These are phyloP conservation scores for Geotrichum klebahnii DNA, from an alignment of 1,139 yeast genomes.

Conservation along the genomic window DNA sequence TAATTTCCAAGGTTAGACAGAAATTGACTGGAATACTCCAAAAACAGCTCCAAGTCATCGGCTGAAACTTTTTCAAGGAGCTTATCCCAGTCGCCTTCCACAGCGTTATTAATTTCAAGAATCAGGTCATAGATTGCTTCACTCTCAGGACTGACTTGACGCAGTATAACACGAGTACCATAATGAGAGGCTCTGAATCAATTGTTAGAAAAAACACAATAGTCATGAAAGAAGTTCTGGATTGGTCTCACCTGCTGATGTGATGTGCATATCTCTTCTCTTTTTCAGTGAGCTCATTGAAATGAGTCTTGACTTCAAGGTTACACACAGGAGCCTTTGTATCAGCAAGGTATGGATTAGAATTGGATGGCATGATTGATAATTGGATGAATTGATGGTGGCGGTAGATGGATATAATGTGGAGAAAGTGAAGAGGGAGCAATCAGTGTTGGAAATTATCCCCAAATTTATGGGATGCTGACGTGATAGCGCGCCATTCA, in stretches of 20 bases:
- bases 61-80: slow-evolving; percentile 28
- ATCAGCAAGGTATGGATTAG: slow-evolving; percentile 41
- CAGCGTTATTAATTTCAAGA: slow-evolving; percentile 50
- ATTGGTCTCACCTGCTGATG: slow-evolving; percentile 36
- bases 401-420: neutral
- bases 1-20: slow-evolving; percentile 78
- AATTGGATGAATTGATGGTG: slow-evolving; percentile 4
- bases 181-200: slow-evolving; percentile 69
- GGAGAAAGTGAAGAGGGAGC: slow-evolving; percentile 2
- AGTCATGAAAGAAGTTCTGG: neutral
- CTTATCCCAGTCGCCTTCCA: slow-evolving; percentile 52
- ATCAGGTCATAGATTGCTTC: slow-evolving; percentile 70
- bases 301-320: slow-evolving; percentile 42
- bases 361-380: no score
- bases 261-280: slow-evolving; percentile 74
- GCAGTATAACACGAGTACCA: slow-evolving; percentile 72
- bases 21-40: slow-evolving; percentile 79
- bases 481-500: slow-evolving; percentile 2
- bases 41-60: slow-evolving; percentile 43
- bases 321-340: slow-evolving; percentile 45
- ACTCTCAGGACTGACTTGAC: slow-evolving; percentile 83
- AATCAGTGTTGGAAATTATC: neutral
- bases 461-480: neutral
- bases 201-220: slow-evolving; percentile 15
- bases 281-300: slow-evolving; percentile 49